These are phyloP conservation scores for Cucumis variabilis DNA, from an alignment of 331 rosid species.

Conservation along the genomic window DNA sequence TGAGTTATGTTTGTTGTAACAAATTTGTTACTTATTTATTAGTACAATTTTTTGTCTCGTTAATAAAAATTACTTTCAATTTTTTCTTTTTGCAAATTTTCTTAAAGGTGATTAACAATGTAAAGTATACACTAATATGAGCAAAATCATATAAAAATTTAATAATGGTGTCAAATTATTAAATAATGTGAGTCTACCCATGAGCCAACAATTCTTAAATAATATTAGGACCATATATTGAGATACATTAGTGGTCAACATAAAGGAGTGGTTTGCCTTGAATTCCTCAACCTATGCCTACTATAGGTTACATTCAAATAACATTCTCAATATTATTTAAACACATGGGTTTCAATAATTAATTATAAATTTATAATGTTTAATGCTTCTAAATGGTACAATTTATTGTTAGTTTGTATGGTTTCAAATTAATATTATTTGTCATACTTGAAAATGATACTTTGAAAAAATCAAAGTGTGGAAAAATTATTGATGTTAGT, in stretches of 20 bases:
- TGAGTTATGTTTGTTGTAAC: too few species aligned
- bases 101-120: neutral
- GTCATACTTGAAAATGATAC: neutral
- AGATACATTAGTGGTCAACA: neutral
- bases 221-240: neutral
- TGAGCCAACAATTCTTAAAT: too few species aligned
- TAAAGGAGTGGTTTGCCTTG: neutral
- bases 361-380: neutral
- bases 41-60: too few species aligned
- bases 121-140: neutral
- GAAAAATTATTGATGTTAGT: neutral
- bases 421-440: too few species aligned
- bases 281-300: neutral
- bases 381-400: neutral
- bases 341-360: too few species aligned
- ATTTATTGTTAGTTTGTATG: too few species aligned
- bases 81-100: neutral
- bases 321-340: neutral
- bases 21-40: neutral
- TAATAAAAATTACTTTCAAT: too few species aligned
- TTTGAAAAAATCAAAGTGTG: too few species aligned
- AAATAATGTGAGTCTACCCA: too few species aligned
- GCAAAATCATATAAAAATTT: neutral
- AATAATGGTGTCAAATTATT: neutral
- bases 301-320: neutral